Evolutionary conservation across 2,329 filamentous ascomycete species (phyloP), one percentile per base, ranked within the genome.

Genomic region (Xylariales sp.): DNA sequence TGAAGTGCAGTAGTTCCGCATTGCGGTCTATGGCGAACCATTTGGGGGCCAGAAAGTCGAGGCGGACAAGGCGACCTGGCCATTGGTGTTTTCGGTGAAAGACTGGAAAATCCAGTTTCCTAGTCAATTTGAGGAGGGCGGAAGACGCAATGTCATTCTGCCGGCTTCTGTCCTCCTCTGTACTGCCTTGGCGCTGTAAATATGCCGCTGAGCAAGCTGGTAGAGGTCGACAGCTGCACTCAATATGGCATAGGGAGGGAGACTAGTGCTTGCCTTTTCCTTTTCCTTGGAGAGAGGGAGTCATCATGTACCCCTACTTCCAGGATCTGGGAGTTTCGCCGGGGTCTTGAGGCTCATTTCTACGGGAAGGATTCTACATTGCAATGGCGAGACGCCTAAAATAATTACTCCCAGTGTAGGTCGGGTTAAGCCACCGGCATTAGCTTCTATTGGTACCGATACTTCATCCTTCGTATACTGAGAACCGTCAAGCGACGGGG

Each of bases 1-100:
- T 27, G 8, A 8, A 9, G 8, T 10, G 29, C 29, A 16, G 29
- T 10, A 32, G 29, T 9, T 16, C 9, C 14, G 15, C 29, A 16
- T 31, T 24, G 38, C 38, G 38, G 16, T n/a, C 37, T 8, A 40
- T 32, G 18, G 38, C 38, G 38, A 33, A 40, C 38, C 38, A 40
- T 24, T 40, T 40, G 29, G 38, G 38, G 38, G 38, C 38, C 38
- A 16, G 9, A 28, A 29, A n/a, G 16, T 16, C 15, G n/a, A 39
- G 38, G 38, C 38, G 29, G 38, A 22, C 28, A 32, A 40, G 38
- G 38, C 38, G 33, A 33, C 38, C 21, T 31, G 15, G 9, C 29
- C 18, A 32, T 12, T 18, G 15, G 34, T 8, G 24, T 38, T 39
- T 40, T 32, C 38, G 28, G 38, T 32, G 19, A 33, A 32, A 27